Evolutionary conservation across 228 moss, liverwort and hornwort species (phyloP).

Genomic region (Sphagnum fallax): DNA sequence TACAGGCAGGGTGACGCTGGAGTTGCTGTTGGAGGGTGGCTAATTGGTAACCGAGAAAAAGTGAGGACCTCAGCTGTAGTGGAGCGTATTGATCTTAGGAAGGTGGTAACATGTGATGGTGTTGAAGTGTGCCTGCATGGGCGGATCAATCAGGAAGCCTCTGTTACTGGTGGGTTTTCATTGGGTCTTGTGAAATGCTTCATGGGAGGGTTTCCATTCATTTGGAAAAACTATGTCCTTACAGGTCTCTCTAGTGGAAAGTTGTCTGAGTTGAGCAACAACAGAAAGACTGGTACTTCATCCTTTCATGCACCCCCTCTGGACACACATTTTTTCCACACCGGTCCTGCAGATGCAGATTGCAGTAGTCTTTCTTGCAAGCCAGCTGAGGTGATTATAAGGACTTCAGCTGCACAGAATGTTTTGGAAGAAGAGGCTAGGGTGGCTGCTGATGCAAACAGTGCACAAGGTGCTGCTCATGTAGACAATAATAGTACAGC

Average conservation of each 20-base stretch:
- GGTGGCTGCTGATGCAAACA: not conserved
- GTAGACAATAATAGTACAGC: slow-evolving; percentile 8
- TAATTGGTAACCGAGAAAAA: slow-evolving; percentile 36
- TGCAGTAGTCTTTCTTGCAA: not conserved
- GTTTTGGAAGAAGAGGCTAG: slow-evolving; percentile 1
- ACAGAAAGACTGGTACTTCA: slow-evolving; percentile 19
- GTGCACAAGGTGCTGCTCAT: not conserved
- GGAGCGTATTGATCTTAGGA: slow-evolving; percentile 41
- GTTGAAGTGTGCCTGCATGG: slow-evolving; percentile 49
- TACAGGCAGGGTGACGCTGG: slow-evolving; percentile 25
- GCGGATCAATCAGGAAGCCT: slow-evolving; percentile 38
- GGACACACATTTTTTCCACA: not conserved
- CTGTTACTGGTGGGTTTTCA: slow-evolving; percentile 44
- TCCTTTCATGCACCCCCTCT: not conserved
- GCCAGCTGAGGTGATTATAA: not conserved
- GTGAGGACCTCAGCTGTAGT: slow-evolving; percentile 45
- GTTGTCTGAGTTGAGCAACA: slow-evolving; percentile 29
- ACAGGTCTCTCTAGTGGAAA: slow-evolving; percentile 25
- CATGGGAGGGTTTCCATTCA: slow-evolving; percentile 48
- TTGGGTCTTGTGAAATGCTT: slow-evolving; percentile 47
- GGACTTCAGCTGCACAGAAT: slow-evolving; percentile 1
- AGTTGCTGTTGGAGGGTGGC: slow-evolving; percentile 45
- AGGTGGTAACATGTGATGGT: slow-evolving; percentile 50
- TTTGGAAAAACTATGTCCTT: slow-evolving; percentile 49
- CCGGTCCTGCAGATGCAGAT: not conserved